A percentile compares a stretch with the other conserved stretches of the same genome.
These are phyloP conservation scores for Ogataea parapolymorpha DNA, from an alignment of 805 yeast genomes.

Conservation along the genomic window DNA sequence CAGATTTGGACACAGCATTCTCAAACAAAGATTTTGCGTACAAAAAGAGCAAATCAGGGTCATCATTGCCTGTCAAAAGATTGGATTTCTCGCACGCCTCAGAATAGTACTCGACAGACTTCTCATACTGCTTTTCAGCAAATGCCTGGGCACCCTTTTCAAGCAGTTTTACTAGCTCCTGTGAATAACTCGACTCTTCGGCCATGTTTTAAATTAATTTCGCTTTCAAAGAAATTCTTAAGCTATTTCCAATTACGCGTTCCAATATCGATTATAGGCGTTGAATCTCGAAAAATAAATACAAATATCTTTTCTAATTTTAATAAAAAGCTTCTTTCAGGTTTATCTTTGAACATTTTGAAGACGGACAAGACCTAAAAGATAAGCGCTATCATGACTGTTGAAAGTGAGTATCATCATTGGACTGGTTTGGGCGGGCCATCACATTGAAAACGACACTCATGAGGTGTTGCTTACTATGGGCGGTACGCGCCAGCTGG, in stretches of 20 bases:
- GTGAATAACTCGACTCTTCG: constrained; percentile 28
- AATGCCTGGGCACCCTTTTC: constrained; percentile 62
- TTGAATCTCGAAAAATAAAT: constrained; percentile 10
- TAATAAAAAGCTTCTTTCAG: constrained; percentile 6
- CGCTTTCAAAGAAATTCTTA: background rate
- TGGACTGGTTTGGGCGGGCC: background rate
- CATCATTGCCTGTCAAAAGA: constrained; percentile 55
- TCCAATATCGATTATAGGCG: constrained; percentile 2
- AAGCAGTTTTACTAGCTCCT: constrained; percentile 45
- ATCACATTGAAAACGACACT: background rate
- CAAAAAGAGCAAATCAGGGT: constrained; percentile 65
- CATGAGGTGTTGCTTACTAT: background rate
- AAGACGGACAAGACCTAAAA: background rate
- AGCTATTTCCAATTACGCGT: constrained; percentile 6
- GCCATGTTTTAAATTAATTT: constrained; percentile 1
- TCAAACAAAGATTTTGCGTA: constrained; percentile 82
- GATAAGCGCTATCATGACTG: constrained; percentile 17
- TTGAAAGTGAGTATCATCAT: constrained; percentile 20
- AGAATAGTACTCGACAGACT: constrained; percentile 68
- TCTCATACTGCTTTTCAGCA: constrained; percentile 61
- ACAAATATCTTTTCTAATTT: constrained; percentile 7
- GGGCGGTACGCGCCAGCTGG: constrained; percentile 15
- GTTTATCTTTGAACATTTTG: background rate
- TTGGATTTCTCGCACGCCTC: constrained; percentile 64
- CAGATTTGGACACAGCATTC: constrained; percentile 69